These are phyloP conservation scores for Trichophyton schoenleinii DNA, from an alignment of 2,329 filamentous ascomycete species.

Conservation along the genomic window DNA sequence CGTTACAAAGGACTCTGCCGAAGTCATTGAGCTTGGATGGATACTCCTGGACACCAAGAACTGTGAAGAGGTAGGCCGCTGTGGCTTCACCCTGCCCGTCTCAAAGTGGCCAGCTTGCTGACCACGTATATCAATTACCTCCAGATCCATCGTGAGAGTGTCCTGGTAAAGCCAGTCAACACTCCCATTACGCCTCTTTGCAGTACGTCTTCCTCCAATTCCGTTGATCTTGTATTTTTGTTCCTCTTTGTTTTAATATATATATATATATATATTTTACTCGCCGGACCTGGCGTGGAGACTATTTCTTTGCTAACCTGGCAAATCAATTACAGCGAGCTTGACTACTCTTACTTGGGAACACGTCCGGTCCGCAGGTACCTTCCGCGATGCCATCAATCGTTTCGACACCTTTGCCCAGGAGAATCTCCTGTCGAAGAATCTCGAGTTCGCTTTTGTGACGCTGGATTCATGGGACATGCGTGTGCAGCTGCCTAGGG, in stretches of 20 bases:
- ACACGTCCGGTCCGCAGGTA: conserved; percentile 92
- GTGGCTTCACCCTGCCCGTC: conserved; percentile 1
- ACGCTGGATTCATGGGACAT: conserved; percentile 98
- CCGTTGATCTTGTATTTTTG: conserved; percentile 2
- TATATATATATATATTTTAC: background rate
- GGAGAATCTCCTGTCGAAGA: conserved; percentile 80
- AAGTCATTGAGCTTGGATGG: conserved; percentile 98
- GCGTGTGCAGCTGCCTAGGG: conserved; percentile 89
- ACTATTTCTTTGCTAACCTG: conserved; percentile 8
- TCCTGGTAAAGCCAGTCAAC: conserved; percentile 96
- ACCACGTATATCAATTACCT: conserved; percentile 3
- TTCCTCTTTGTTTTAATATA: background rate
- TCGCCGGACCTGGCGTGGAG: conserved; percentile 10
- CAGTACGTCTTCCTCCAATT: conserved; percentile 55
- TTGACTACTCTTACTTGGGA: conserved; percentile 98
- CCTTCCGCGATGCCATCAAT: conserved; percentile 91
- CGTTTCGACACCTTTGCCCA: conserved; percentile 88
- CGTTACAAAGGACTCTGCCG: conserved; percentile 96
- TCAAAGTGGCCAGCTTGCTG: conserved; percentile 8
- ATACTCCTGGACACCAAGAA: conserved; percentile 85
- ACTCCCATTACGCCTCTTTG: conserved; percentile 96
- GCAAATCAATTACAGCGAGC: conserved; percentile 51
- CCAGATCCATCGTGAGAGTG: conserved; percentile 86
- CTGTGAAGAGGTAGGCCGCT: conserved; percentile 67
- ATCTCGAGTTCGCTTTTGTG: conserved; percentile 94